A percentile compares a stretch with the other conserved stretches of the same genome.
phyloP scores from a whole-genome alignment of 352 stramenopile genomes.

The Phytophthora hibernalis region DNA sequence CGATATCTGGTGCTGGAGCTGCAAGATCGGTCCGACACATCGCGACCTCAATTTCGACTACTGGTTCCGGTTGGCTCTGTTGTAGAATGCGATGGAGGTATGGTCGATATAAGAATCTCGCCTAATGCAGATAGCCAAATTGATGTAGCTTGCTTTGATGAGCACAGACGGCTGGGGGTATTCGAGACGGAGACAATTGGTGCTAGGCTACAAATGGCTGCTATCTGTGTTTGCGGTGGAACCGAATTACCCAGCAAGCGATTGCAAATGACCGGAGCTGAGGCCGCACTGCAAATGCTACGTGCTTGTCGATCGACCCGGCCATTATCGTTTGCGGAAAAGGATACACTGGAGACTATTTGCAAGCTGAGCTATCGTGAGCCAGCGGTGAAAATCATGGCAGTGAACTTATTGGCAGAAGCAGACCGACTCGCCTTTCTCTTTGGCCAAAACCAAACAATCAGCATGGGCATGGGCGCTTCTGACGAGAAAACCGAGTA shows the following conservation, averaged over 20 bases:
- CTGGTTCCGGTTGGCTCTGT: conserved; percentile 48
- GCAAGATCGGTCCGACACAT: conserved; percentile 17
- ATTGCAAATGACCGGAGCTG: conserved; percentile 54
- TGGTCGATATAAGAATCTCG: conserved; percentile 33
- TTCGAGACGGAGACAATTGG: conserved; percentile 48
- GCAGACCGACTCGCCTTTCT: conserved; percentile 44
- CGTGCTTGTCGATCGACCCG: conserved; percentile 46
- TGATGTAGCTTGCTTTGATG: conserved; percentile 36
- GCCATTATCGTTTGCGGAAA: conserved; percentile 39
- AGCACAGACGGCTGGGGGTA: conserved; percentile 39
- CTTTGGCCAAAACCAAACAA: conserved; percentile 15
- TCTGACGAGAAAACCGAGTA: conserved; percentile 30
- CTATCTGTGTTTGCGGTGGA: conserved; percentile 41
- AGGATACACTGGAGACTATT: conserved; percentile 29
- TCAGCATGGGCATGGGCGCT: conserved; percentile 6
- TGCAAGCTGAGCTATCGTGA: conserved; percentile 44
- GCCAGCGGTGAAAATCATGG: conserved; percentile 48
- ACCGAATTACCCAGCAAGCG: conserved; percentile 35
- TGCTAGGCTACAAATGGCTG: conserved; percentile 47
- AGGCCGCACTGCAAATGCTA: conserved; percentile 52
- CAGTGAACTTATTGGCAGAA: conserved; percentile 34
- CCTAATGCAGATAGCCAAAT: conserved; percentile 20
- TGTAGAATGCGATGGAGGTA: conserved; percentile 5
- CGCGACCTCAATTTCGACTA: conserved; percentile 29
- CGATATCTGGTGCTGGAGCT: conserved; percentile 49